These are phyloP conservation scores for Puccinia hordei DNA, from an alignment of 1,284 basidiomycete genomes.

Conservation along the genomic window DNA sequence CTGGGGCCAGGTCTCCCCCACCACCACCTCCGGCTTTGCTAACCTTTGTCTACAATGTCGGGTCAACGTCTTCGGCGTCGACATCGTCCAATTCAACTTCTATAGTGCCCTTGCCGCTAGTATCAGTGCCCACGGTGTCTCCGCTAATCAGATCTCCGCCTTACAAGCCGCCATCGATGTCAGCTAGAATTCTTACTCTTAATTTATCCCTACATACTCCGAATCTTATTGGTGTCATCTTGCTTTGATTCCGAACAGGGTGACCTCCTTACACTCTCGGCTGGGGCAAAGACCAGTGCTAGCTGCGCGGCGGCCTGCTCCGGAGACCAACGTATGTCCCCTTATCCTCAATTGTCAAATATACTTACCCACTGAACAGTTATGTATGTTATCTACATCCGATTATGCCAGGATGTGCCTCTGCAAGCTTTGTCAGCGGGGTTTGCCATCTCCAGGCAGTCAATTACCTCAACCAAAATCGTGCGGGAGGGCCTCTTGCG, in stretches of 20 bases:
- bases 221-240: neutral
- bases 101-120: slow-evolving; percentile 22
- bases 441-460: neutral
- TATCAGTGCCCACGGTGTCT: slow-evolving; percentile 24
- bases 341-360: too few species aligned
- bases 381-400: too few species aligned
- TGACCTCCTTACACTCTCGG: slow-evolving; percentile 3
- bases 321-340: neutral
- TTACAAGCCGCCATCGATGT: slow-evolving; percentile 6
- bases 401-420: neutral
- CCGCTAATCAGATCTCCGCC: neutral
- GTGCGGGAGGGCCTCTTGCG: slow-evolving; percentile 12
- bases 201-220: neutral
- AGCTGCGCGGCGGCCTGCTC: slow-evolving; percentile 9
- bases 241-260: neutral
- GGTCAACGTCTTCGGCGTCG: slow-evolving; percentile 28
- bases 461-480: slow-evolving; percentile 25
- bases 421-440: neutral
- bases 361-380: too few species aligned
- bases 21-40: slow-evolving; percentile 21
- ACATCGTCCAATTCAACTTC: neutral
- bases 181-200: neutral
- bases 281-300: slow-evolving; percentile 10
- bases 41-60: slow-evolving; percentile 42
- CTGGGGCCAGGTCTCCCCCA: slow-evolving; percentile 14